Percentiles rank a stretch among this genome's conserved stretches.
Conservation (phyloP, 768 basidiomycete genomes). For the Tricholoma bakamatsutake region DNA sequence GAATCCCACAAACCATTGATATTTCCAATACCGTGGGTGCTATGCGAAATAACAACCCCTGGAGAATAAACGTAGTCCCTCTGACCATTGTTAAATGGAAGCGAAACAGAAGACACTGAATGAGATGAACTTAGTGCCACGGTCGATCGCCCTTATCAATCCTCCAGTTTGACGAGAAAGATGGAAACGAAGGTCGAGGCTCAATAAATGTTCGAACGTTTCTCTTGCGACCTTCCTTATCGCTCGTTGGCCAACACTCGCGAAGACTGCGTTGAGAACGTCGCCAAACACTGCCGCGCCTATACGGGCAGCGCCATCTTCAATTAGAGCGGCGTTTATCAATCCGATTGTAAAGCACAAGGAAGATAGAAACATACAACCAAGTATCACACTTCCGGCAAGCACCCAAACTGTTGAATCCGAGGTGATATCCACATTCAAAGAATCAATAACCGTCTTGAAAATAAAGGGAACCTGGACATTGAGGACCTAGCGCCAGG, state of each 20-base stretch:
- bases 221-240: conserved; percentile 93
- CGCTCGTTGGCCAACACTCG: conserved; percentile 92
- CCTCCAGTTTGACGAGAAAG: conserved; percentile 95
- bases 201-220: conserved; percentile 90
- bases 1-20: conserved; percentile 92
- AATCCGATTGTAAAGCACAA: background rate
- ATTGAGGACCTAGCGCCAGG: conserved; percentile 63
- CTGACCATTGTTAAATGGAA: conserved; percentile 31
- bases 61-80: conserved; percentile 93
- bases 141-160: conserved; percentile 91
- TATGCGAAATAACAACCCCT: conserved; percentile 91
- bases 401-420: conserved; percentile 84
- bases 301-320: conserved; percentile 89
- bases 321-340: background rate
- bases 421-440: conserved; percentile 77
- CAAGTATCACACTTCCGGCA: conserved; percentile 83
- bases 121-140: conserved; percentile 83
- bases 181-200: conserved; percentile 90
- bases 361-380: conserved; percentile 56
- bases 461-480: conserved; percentile 98
- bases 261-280: conserved; percentile 92
- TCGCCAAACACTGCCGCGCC: conserved; percentile 89
- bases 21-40: conserved; percentile 96
- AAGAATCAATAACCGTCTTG: conserved; percentile 83
- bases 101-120: background rate